Base-by-base conservation (phyloP, 1,139 yeast species). In the Kazachstania sp. region DNA sequence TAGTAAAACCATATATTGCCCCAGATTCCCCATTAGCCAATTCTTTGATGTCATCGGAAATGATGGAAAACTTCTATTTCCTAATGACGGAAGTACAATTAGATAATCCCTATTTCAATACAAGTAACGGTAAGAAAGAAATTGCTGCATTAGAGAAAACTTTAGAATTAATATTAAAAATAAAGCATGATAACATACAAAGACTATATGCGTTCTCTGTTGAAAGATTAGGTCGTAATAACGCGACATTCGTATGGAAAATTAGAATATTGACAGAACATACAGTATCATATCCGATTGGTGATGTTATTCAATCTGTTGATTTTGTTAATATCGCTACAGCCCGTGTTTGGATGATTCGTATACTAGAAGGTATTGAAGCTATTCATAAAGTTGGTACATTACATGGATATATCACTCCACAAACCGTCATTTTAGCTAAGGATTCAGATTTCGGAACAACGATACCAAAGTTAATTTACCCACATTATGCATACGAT, bases 271-370 rank as follows among this genome's bases (percentile, higher is more conserved):
- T 92, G 43, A 78, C 86, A 0, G 95, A 86, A 50, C 79, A 77
- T 52, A 71, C 80, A 1, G 72, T 78, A 1, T 68, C 75, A 46
- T 83, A 81, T 29, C 71, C 85, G 0, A 60, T 90, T 1, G 75
- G 78, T 37, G 90, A 83, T 46, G 65, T 90, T 12, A 67, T 90
- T 12, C 76, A 79, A n/a, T 77, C 88, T 0, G 80, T 86, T 1
- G 83, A 79, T 2, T 74, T 75, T 41, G 75, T 88, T 3, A 81
- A 78, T 56, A 70, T 88, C 61, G 79, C 85, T 4, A 73, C 86
- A 2, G 95, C 95, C 0, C 75, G 97, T 54, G 75, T 82, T 4
- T 94, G 97, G 97, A 74, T 90, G 38, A 83, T 88, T 45, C 94
- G 90, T 61, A 59, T 92, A 2, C 69, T 94, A 26, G 97, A 94